Conservation (phyloP, 2,329 filamentous ascomycete genomes). For the Rutstroemia sp. region DNA sequence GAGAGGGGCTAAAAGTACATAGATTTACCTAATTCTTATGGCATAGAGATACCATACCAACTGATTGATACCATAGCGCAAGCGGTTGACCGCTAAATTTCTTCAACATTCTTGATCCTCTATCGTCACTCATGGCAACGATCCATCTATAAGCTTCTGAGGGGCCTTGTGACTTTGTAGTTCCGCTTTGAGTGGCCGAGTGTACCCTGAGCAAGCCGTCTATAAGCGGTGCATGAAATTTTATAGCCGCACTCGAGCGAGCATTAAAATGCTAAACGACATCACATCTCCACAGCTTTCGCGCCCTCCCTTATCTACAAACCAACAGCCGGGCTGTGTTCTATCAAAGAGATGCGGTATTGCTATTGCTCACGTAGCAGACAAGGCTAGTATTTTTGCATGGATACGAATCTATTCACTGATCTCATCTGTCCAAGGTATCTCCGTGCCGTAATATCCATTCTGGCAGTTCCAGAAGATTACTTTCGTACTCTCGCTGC, state of each 20-base stretch:
- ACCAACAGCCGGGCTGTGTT: no score
- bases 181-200: neutral
- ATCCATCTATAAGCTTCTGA: neutral
- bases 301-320: neutral
- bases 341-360: no score
- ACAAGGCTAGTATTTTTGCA: no score
- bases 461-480: no score
- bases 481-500: no score
- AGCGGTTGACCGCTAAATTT: neutral
- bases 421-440: no score
- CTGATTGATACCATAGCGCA: neutral
- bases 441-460: no score
- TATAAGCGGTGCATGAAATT: neutral
- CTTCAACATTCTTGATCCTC: neutral
- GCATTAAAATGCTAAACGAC: neutral
- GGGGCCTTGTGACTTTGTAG: neutral
- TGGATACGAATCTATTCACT: no score
- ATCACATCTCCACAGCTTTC: no score
- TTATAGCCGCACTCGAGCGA: neutral
- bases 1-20: neutral
- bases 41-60: neutral
- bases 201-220: neutral
- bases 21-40: neutral
- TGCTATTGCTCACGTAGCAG: no score
- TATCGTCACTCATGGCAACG: neutral